Evolutionary conservation across 768 basidiomycete genomes (phyloP), one percentile per base, ranked within the genome.

Genomic region (Russula sp.): DNA sequence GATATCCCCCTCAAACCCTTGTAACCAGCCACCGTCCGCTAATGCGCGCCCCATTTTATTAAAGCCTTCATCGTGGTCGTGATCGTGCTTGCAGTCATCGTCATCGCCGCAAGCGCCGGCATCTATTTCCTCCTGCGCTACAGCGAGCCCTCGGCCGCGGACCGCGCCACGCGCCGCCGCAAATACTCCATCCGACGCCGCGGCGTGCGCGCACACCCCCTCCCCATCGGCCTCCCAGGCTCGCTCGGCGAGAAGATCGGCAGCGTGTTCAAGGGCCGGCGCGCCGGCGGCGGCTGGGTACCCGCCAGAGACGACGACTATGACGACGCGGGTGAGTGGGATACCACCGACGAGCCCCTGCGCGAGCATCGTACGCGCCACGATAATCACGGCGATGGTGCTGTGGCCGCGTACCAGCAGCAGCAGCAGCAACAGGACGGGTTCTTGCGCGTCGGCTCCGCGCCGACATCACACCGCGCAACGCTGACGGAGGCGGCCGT

Each of bases 11-110:
- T n/a, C n/a, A n/a, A n/a, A 46, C 22, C 42, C 16, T n/a, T 4
- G 25, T 5, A 20, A 10, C 8, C 14, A 2, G 16, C 41, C 13
- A 14, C 51, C 50, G 29, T 51, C n/a, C n/a, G 41, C 38, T 49
- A 35, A 58, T 39, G 1, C 39, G 1, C 49, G 11, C 25, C 25
- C 20, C 13, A 20, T 18, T n/a, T 64, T 25, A 7, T 34, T 34
- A n/a, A 20, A 67, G 66, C 58, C 9, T 89, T 88, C 73, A 79
- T 88, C 65, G 82, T 73, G 4, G 72, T 88, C 42, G 76, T 88
- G 43, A 79, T 86, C 41, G 70, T 75, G 48, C 77, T 89, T 45
- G 74, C 76, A 59, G 64, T 80, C 59, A 73, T 88, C 57, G 80
- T 87, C 70, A 65, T 85, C 60, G 68, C 75, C 35, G 78, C 80